Evolutionary conservation across 495 filamentous ascomycete genomes (phyloP).

Genomic region (Oleoguttula mirabilis): DNA sequence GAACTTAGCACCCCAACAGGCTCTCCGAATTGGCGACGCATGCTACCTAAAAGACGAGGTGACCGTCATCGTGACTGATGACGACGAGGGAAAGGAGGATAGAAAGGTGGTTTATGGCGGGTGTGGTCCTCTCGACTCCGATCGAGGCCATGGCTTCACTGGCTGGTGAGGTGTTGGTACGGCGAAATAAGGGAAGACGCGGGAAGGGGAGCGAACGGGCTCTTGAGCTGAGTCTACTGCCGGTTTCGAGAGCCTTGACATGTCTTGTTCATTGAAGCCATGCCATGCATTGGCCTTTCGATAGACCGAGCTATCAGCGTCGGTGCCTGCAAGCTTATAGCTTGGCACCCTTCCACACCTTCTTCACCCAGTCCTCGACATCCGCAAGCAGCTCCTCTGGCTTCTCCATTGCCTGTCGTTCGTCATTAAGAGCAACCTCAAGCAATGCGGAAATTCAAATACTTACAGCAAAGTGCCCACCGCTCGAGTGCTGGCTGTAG

Average conservation of each 20-base stretch:
- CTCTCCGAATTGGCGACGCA: background rate
- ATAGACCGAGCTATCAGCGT: too few relatives aligned
- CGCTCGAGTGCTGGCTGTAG: slow-evolving; percentile 38
- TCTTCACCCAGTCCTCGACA: slow-evolving; percentile 43
- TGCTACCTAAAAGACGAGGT: background rate
- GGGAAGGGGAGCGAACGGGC: too few relatives aligned
- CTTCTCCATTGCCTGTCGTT: slow-evolving; percentile 37
- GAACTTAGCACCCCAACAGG: background rate
- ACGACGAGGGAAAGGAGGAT: background rate
- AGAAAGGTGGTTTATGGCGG: background rate
- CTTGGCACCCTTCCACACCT: slow-evolving; percentile 25
- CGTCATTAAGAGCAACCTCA: background rate
- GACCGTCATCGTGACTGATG: background rate
- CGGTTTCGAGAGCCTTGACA: too few relatives aligned
- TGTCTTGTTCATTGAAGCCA: too few relatives aligned
- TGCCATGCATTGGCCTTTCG: too few relatives aligned
- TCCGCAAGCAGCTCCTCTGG: slow-evolving; percentile 44
- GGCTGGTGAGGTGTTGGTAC: slow-evolving; percentile 7
- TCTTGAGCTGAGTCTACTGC: too few relatives aligned
- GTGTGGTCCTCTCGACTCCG: background rate
- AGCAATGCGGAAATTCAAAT: background rate
- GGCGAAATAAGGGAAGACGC: too few relatives aligned
- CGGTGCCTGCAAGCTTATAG: slow-evolving; percentile 1
- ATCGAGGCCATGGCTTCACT: background rate
- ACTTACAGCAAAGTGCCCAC: slow-evolving; percentile 23